These are phyloP conservation scores for Xylaria palmicola DNA, from an alignment of 495 filamentous ascomycete species.

Conservation along the genomic window DNA sequence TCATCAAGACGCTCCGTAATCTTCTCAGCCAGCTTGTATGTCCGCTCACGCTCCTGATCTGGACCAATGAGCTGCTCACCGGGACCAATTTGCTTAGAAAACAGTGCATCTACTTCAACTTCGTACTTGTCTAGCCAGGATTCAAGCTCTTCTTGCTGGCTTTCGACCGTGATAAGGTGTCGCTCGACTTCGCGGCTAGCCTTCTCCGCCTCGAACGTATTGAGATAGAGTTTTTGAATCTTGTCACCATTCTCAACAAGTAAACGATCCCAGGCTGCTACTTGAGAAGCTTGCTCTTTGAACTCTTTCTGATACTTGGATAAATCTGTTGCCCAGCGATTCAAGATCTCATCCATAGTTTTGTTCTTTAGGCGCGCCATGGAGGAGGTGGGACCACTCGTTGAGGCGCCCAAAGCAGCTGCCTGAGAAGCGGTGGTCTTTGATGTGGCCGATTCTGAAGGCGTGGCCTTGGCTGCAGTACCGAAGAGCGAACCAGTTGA, in stretches of 20 bases:
- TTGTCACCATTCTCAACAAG: slow-evolving; percentile 90
- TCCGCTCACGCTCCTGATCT: slow-evolving; percentile 91
- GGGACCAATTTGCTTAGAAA: slow-evolving; percentile 61
- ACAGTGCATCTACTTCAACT: slow-evolving; percentile 80
- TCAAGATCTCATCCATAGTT: slow-evolving; percentile 99
- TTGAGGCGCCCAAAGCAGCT: slow-evolving; percentile 63
- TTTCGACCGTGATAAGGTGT: slow-evolving; percentile 82
- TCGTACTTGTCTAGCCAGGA: slow-evolving; percentile 87
- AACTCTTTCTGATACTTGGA: slow-evolving; percentile 96
- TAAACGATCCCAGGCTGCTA: slow-evolving; percentile 86
- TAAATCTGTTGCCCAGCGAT: slow-evolving; percentile 92
- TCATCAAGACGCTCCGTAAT: slow-evolving; percentile 82
- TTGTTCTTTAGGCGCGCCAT: slow-evolving; percentile 93
- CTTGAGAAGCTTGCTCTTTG: slow-evolving; percentile 79
- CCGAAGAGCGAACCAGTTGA: slow-evolving; percentile 18
- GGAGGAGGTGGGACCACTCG: slow-evolving; percentile 72
- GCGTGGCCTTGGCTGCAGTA: slow-evolving; percentile 18
- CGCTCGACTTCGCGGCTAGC: slow-evolving; percentile 88
- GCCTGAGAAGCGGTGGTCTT: slow-evolving; percentile 28
- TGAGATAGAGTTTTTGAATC: slow-evolving; percentile 82
- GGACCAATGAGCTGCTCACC: slow-evolving; percentile 77
- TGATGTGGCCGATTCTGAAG: slow-evolving; percentile 29
- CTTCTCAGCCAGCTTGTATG: slow-evolving; percentile 89
- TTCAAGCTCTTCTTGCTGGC: slow-evolving; percentile 84
- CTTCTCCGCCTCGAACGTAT: slow-evolving; percentile 86